Evolutionary conservation across 768 basidiomycete species (phyloP), one percentile per base, ranked within the genome.

Genomic region (Dioszegia hungarica): DNA sequence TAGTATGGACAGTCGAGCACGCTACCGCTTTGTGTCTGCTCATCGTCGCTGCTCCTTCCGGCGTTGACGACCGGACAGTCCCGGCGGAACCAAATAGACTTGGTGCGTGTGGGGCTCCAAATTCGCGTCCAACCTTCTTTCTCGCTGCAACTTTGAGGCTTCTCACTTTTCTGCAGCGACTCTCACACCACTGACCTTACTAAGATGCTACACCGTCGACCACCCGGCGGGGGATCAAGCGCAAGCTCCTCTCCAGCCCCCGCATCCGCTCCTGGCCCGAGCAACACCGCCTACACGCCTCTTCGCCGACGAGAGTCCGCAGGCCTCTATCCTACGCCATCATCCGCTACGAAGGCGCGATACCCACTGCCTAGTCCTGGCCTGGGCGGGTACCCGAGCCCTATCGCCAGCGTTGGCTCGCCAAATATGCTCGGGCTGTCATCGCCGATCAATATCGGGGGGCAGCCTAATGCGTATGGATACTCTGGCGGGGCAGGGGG

Each of bases 261-360:
- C 10, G 5, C 38, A 4, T 4, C 31, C n/a, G 11, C 43, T 2
- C 12, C 50, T 8, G 29, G 33, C 15, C 56, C 56, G 12, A 61
- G 17, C 44, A 70, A 70, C 37, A 65, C 57, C 41, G 55, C 68
- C 12, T 70, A 70, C 49, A 67, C 63, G 5, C 68, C 68, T 8
- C 56, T 70, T 1, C 37, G 39, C n/a, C 66, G 68, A 27, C 38
- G 68, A 28, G 62, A 58, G 49, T 67, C 66, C 14, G 45, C 62
- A 1, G 56, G 54, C 27, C 52, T 70, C 9, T 70, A 70, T 44
- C 34, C 59, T 24, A 47, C 57, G 5, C 55, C 64, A 4, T 10
- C 46, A 31, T 46, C 56, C 24, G 48, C 38, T 19, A 29, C 43
- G 4, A 62, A 62, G 58, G 57, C 64, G 20, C 25, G 61, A 53